Conservation (phyloP, 1,284 basidiomycete genomes). For the Chiua sp. region DNA sequence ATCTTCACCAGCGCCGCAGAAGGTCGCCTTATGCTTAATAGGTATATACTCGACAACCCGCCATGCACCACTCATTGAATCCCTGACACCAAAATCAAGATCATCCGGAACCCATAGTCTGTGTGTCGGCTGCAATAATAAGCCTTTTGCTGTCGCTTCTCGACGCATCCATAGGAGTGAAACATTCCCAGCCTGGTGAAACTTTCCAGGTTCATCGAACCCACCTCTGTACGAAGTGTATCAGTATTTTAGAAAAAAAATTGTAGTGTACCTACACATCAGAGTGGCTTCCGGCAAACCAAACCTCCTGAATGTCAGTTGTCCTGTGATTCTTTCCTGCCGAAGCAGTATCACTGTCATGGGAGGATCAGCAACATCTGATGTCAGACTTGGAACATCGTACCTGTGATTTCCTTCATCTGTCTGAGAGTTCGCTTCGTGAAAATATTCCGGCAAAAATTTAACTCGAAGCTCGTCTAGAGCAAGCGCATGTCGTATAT, state of each 20-base stretch:
- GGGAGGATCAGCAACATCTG: no score
- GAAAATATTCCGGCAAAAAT: constrained; percentile 42
- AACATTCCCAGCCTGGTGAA: constrained; percentile 13
- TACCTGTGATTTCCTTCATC: neutral
- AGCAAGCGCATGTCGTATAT: constrained; percentile 43
- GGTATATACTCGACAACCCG: constrained; percentile 16
- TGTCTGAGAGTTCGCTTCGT: constrained; percentile 6
- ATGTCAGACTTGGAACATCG: neutral
- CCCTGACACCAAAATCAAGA: constrained; percentile 10
- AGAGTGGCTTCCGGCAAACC: constrained; percentile 32
- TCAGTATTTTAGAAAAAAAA: neutral
- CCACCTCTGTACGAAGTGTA: constrained; percentile 11
- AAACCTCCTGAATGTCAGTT: constrained; percentile 26
- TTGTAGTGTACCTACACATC: constrained; percentile 26
- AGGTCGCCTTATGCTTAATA: constrained; percentile 16
- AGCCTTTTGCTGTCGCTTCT: constrained; percentile 16
- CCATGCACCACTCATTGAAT: constrained; percentile 24
- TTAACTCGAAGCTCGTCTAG: constrained; percentile 42
- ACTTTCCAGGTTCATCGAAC: neutral
- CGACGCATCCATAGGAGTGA: constrained; percentile 25
- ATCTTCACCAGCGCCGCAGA: constrained; percentile 7
- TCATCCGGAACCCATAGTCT: constrained; percentile 15
- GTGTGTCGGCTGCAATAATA: constrained; percentile 14
- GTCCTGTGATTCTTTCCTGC: neutral
- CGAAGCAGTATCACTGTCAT: neutral